These are phyloP conservation scores for Solanum pinnatisectum DNA, from an alignment of 257 asterid genomes.

Conservation along the genomic window DNA sequence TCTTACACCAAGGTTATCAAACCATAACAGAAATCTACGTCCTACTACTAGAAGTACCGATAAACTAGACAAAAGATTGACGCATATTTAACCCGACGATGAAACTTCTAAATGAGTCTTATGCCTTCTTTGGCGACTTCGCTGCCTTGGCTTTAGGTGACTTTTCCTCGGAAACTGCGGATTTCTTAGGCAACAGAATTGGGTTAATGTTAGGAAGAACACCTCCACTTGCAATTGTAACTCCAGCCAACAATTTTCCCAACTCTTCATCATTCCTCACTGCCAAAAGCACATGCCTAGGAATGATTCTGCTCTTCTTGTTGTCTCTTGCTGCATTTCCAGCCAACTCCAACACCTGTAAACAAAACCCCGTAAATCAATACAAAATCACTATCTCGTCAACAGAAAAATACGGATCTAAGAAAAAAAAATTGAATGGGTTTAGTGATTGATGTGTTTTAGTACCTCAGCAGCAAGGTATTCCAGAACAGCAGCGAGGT, in stretches of 20 bases:
- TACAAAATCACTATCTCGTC: neutral
- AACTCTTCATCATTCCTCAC: conserved; percentile 42
- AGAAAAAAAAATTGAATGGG: too few relatives aligned
- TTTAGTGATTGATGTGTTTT: neutral
- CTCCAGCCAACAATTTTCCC: conserved; percentile 32
- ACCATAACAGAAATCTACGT: neutral
- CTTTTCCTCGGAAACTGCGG: neutral
- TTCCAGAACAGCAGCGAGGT: conserved; percentile 41
- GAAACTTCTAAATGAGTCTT: neutral
- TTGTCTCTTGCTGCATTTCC: conserved; percentile 49
- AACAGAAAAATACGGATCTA: neutral
- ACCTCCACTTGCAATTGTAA: conserved; percentile 37
- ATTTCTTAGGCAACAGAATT: conserved; percentile 33
- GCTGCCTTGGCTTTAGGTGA: neutral
- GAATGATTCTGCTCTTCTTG: conserved; percentile 32
- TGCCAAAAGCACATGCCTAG: conserved; percentile 35
- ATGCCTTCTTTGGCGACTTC: conserved; percentile 14
- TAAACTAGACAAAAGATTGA: neutral
- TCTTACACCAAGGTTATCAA: neutral
- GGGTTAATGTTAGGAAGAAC: conserved; percentile 39
- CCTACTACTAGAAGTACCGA: neutral
- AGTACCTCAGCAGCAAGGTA: conserved; percentile 38
- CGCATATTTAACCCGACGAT: neutral
- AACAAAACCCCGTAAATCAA: neutral
- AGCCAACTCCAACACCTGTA: conserved; percentile 37